These are phyloP conservation scores for Nakazawaea sp. DNA, from an alignment of 805 yeast species.

Conservation along the genomic window DNA sequence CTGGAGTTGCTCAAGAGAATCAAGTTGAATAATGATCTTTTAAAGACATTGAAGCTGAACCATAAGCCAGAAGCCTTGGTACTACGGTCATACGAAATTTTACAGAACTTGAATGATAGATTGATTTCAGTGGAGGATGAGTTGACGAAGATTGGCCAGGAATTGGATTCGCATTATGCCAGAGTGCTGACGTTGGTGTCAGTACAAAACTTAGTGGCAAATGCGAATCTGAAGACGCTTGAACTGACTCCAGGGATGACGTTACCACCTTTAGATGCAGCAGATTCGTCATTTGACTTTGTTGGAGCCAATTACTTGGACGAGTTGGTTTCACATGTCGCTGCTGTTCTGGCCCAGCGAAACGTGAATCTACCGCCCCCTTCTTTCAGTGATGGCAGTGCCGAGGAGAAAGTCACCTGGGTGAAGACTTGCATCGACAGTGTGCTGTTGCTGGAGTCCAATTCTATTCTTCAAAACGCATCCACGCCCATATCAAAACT, in stretches of 20 bases:
- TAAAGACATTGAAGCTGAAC: background rate
- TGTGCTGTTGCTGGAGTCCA: constrained; percentile 13
- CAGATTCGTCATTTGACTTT: constrained; percentile 1
- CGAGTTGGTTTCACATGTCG: constrained; percentile 37
- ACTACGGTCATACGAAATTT: background rate
- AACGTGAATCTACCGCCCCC: constrained; percentile 30
- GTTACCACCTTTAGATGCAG: too few relatives aligned
- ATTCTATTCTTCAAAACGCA: constrained; percentile 1
- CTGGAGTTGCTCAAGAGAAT: background rate
- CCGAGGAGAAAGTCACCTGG: constrained; percentile 20
- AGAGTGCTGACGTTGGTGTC: constrained; percentile 1
- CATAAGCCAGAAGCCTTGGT: background rate
- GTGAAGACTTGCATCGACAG: constrained; percentile 32
- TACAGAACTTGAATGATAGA: background rate
- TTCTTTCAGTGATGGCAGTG: background rate
- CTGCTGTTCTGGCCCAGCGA: constrained; percentile 37
- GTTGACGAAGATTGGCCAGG: background rate
- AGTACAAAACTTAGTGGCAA: constrained; percentile 2
- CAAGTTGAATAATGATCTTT: background rate
- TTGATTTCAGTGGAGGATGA: background rate
- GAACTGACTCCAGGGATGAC: background rate
- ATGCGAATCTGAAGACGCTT: background rate
- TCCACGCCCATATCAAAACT: constrained; percentile 13
- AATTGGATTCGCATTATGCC: background rate
- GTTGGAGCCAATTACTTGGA: constrained; percentile 23